Percentiles rank a stretch among this genome's conserved stretches.
Conservation (phyloP, 176 grass and related monocot genomes). For the Alopecurus myosuroides region DNA sequence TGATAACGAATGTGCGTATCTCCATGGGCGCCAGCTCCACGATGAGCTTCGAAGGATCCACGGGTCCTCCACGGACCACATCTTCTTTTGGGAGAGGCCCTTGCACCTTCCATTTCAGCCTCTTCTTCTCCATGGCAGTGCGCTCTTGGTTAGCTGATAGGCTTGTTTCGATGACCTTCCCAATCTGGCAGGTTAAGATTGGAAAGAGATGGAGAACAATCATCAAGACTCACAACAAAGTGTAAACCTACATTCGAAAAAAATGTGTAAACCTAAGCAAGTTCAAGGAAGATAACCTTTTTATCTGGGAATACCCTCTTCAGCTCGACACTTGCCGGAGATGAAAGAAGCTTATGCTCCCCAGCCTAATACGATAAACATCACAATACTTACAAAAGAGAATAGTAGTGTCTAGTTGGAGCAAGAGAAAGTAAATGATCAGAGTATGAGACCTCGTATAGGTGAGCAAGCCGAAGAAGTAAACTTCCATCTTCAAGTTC, state of each 20-base stretch:
- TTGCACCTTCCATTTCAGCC: conserved; percentile 71
- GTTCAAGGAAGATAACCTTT: conserved; percentile 43
- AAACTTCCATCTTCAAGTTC: conserved; percentile 78
- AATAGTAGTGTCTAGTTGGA: not conserved
- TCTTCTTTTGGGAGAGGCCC: conserved; percentile 35
- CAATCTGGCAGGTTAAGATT: conserved; percentile 34
- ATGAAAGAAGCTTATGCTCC: conserved; percentile 77
- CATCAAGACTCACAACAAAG: not conserved
- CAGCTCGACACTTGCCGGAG: conserved; percentile 57
- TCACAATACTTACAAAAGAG: not conserved
- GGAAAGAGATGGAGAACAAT: not conserved
- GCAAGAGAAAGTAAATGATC: not conserved
- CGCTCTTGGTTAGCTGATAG: conserved; percentile 90
- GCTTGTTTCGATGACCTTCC: conserved; percentile 64
- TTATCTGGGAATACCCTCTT: conserved; percentile 74
- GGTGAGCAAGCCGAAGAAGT: conserved; percentile 81
- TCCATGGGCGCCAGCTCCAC: conserved; percentile 86
- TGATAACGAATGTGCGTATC: conserved; percentile 84
- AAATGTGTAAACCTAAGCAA: not conserved
- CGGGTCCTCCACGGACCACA: conserved; percentile 42
- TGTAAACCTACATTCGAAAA: not conserved
- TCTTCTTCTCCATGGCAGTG: conserved; percentile 76
- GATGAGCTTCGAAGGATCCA: conserved; percentile 55
- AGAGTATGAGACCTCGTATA: conserved; percentile 60
- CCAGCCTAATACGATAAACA: conserved; percentile 47